Evolutionary conservation across 2,329 filamentous ascomycete species (phyloP), one percentile per base, ranked within the genome.

Genomic region (Nectriaceae sp.): DNA sequence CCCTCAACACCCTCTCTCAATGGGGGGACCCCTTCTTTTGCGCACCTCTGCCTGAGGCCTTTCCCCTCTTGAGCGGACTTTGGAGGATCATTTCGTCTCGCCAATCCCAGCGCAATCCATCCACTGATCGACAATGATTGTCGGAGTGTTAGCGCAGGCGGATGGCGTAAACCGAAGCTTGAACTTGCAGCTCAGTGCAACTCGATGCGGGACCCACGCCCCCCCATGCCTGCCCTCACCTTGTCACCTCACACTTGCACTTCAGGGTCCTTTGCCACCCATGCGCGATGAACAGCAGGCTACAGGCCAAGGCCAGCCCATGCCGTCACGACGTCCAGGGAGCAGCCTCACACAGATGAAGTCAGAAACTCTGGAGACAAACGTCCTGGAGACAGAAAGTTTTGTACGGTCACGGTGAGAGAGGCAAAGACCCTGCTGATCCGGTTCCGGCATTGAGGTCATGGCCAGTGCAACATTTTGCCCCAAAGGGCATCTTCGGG

Each of bases 361-460:
- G 19, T 26, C 40, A 18, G n/a, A 26, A 44, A n/a, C 24, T 37
- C 31, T 40, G n/a, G n/a, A n/a, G n/a, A n/a, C 10, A 31, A 31
- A 31, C 8, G 26, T 8, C 26, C 26, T 10, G 26, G 33, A 36
- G 33, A 40, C 45, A 44, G 20, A 36, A 31, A 43, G 21, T 31
- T n/a, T 6, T 6, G 24, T 13, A 6, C 24, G 6, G 13, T 29
- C 24, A 29, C 24, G 24, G 24, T 13, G 24, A 26, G 37, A 47
- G 37, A 40, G 33, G 53, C 54, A 49, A 61, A 57, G 58, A 60
- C 56, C 51, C 56, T 63, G 60, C 42, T 57, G 60, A 63, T 63
- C 60, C 40, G 38, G 52, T 39, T 24, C 49, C 48, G 48, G 51
- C 46, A 54, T 45, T 59, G 53, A 54, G 54, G 51, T 60, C 53